phyloP scores from a whole-genome alignment of 2,329 filamentous ascomycete genomes.

The Penicillium sp. region DNA sequence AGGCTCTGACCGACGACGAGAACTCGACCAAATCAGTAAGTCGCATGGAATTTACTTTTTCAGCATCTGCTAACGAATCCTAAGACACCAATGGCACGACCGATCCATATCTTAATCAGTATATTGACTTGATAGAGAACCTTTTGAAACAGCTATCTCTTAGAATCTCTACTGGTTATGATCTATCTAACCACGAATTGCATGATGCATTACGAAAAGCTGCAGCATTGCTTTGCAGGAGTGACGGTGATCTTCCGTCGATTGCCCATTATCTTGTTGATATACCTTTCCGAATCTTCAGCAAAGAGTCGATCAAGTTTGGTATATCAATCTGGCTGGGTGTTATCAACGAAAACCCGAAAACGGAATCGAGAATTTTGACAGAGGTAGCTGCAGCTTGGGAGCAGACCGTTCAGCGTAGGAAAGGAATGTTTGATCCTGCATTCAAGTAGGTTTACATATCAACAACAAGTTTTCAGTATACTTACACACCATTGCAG shows the following conservation, averaged over 20 bases:
- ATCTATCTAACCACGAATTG: conserved; percentile 68
- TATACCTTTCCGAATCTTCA: conserved; percentile 90
- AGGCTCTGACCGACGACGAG: conserved; percentile 12
- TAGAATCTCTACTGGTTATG: conserved; percentile 64
- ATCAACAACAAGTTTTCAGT: not conserved
- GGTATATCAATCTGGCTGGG: conserved; percentile 95
- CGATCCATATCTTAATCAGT: conserved; percentile 15
- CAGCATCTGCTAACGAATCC: not conserved
- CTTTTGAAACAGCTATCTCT: conserved; percentile 69
- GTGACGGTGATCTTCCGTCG: conserved; percentile 68
- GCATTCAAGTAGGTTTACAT: conserved; percentile 54
- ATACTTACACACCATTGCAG: conserved; percentile 27
- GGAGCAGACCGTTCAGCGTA: conserved; percentile 76
- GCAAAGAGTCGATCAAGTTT: conserved; percentile 90
- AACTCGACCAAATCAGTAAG: conserved; percentile 8
- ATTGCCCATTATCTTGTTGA: conserved; percentile 84
- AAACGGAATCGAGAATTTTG: conserved; percentile 79
- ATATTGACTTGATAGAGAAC: conserved; percentile 47
- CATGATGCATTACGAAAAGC: conserved; percentile 79
- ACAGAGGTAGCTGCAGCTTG: conserved; percentile 86
- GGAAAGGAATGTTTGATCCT: conserved; percentile 75
- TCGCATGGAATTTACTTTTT: not conserved
- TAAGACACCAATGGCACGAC: not conserved
- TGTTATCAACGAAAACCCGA: conserved; percentile 91
- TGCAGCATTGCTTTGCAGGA: conserved; percentile 79